phyloP scores from a whole-genome alignment of 2,329 filamentous ascomycete genomes.

The Alternaria sp. region DNA sequence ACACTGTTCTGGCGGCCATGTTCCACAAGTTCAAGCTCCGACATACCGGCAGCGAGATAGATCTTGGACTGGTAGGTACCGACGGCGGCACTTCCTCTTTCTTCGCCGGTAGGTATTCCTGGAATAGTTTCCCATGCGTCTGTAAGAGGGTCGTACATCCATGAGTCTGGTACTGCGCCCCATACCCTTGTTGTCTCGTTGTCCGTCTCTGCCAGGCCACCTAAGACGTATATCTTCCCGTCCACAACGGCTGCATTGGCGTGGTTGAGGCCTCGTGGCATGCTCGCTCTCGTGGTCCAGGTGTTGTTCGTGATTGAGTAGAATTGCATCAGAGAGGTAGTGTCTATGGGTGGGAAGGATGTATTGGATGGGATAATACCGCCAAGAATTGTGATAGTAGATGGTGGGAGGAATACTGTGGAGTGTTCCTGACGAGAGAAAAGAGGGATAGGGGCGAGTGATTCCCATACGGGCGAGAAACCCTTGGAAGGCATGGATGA shows the following conservation, averaged over 20 bases:
- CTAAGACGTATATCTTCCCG: conserved; percentile 33
- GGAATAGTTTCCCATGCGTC: conserved; percentile 16
- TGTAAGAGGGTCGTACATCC: conserved; percentile 20
- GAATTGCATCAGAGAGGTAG: conserved; percentile 26
- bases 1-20: conserved; percentile 13
- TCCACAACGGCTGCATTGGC: conserved; percentile 27
- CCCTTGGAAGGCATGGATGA: not conserved
- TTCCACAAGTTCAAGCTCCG: conserved; percentile 10
- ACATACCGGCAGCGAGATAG: conserved; percentile 31
- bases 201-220: conserved; percentile 21
- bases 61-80: conserved; percentile 24
- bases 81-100: conserved; percentile 27
- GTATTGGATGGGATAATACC: conserved; percentile 23
- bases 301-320: conserved; percentile 24
- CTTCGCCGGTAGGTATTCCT: conserved; percentile 7
- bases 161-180: conserved; percentile 16
- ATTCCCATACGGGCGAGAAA: conserved; percentile 11
- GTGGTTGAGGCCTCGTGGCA: conserved; percentile 33
- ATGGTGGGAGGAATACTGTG: conserved; percentile 26
- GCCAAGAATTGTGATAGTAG: conserved; percentile 29
- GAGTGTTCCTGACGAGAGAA: conserved; percentile 33
- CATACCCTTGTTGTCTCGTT: conserved; percentile 10
- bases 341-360: conserved; percentile 8
- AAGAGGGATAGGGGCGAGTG: conserved; percentile 22
- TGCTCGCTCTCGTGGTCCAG: conserved; percentile 22